Evolutionary conservation across 345 rosid species (phyloP).

Genomic region (Gossypium longicalyx): DNA sequence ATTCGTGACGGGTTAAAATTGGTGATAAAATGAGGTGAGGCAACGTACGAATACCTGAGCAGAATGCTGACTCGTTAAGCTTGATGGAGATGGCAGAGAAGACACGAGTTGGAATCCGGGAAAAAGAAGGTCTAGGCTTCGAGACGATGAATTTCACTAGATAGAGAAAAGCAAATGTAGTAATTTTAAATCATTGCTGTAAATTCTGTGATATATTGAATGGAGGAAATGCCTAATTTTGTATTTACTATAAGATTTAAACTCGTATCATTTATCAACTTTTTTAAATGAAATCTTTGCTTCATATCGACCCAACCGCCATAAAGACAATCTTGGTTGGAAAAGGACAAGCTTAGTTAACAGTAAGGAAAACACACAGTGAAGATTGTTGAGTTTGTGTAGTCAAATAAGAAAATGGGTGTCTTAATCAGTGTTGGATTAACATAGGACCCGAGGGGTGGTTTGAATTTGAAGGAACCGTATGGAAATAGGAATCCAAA

Average conservation of each 20-base stretch:
- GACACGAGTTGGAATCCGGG: constrained; percentile 38
- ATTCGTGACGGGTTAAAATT: neutral
- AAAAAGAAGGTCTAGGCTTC: neutral
- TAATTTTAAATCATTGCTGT: neutral
- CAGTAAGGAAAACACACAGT: neutral
- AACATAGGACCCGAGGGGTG: neutral
- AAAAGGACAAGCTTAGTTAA: constrained; percentile 17
- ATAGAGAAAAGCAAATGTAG: neutral
- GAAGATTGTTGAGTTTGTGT: constrained; percentile 6
- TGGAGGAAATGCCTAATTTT: no score
- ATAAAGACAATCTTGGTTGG: constrained; percentile 10
- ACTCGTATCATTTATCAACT: no score
- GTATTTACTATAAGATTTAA: no score
- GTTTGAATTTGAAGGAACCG: neutral
- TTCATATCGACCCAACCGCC: constrained; percentile 14
- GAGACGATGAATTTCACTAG: no score
- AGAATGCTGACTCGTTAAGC: constrained; percentile 3
- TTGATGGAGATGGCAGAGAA: constrained; percentile 58
- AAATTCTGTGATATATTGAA: neutral
- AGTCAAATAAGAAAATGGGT: constrained; percentile 6
- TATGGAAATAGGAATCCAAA: neutral
- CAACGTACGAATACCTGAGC: constrained; percentile 12
- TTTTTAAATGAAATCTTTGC: neutral
- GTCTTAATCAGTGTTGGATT: constrained; percentile 18
- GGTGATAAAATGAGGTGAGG: neutral